Conservation (phyloP, 2,329 filamentous ascomycete species). For the Aspergillus caelatus region DNA sequence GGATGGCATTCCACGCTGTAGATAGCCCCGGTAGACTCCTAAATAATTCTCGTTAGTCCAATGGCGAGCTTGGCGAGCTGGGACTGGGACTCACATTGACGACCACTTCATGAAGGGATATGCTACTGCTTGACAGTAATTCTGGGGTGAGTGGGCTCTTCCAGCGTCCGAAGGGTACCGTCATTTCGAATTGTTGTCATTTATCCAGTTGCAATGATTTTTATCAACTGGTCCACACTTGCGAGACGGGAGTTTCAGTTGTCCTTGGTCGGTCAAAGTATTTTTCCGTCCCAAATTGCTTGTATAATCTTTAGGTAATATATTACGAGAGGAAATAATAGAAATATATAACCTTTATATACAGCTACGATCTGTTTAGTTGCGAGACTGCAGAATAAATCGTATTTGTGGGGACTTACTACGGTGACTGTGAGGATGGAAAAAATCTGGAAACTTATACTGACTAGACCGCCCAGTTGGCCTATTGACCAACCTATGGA, state of each 20-base stretch:
- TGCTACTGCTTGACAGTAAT: constrained; percentile 34
- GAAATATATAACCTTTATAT: too few relatives aligned
- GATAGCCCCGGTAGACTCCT: constrained; percentile 30
- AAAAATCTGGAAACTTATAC: too few relatives aligned
- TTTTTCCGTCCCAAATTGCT: not conserved
- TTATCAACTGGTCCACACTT: not conserved
- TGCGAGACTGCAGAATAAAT: too few relatives aligned
- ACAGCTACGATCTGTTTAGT: too few relatives aligned
- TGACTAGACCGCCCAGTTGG: too few relatives aligned
- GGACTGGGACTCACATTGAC: constrained; percentile 27
- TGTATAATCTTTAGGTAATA: not conserved
- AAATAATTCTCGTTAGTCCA: constrained; percentile 13
- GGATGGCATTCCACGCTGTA: constrained; percentile 42
- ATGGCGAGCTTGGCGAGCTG: not conserved
- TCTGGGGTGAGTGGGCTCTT: constrained; percentile 43
- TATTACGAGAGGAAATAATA: not conserved
- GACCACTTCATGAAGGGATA: constrained; percentile 35
- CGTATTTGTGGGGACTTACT: too few relatives aligned
- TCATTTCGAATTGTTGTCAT: not conserved
- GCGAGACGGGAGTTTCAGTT: not conserved
- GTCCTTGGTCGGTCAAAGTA: not conserved
- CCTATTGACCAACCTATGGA: too few relatives aligned
- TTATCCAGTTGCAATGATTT: not conserved
- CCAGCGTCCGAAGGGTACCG: constrained; percentile 41
- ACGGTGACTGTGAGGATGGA: too few relatives aligned